Base-by-base conservation (phyloP, 1,284 basidiomycete species). In the Peniophora sp. region DNA sequence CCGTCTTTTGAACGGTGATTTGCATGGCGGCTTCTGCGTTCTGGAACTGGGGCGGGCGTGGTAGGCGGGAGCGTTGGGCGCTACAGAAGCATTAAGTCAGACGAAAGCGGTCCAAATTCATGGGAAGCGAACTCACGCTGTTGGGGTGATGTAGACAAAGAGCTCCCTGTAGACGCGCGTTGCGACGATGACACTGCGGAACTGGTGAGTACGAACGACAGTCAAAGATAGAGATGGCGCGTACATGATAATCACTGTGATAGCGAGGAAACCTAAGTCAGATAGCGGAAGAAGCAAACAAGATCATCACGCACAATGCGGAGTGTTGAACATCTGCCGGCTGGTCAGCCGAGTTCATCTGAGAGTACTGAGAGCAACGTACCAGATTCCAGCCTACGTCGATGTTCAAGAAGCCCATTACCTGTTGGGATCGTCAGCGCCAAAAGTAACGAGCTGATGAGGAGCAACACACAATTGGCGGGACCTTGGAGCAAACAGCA, bases 1-100 rank as follows among this genome's bases (percentile, higher is more conserved):
- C 52, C 1, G 52, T 54, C 37, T 46, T 42, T 32, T 54, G 52
- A 15, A 54, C 47, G 22, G 52, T 39, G 18, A 54, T 51, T 24
- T 54, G 52, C 18, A 54, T 34, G 20, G 47, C 24, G 49, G 48
- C 24, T 11, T 23, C 8, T 44, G 42, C 3, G 37, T 18, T 1
- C 35, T 23, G 42, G 36, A 54, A 17, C 48, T 12, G 47, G 35
- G 45, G 35, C 17, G 52, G 24, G 18, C 52, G 52, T 47, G 47
- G 52, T 36, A 51, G 52, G 32, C 51, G 47, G 20, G 49, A 36
- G 18, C 43, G 22, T 12, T 32, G 27, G 27, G 6, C 27, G 12
- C 27, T 32, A 32, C 5, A 32, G 12, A 5, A 12, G 5, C 5
- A 12, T 6, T 12, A 32, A 6, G 27, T 32, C 27, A 32, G 27